Evolutionary conservation across 306 rosid genomes (phyloP), one percentile per base, ranked within the genome.

Genomic region (Lathyrus aphaca): DNA sequence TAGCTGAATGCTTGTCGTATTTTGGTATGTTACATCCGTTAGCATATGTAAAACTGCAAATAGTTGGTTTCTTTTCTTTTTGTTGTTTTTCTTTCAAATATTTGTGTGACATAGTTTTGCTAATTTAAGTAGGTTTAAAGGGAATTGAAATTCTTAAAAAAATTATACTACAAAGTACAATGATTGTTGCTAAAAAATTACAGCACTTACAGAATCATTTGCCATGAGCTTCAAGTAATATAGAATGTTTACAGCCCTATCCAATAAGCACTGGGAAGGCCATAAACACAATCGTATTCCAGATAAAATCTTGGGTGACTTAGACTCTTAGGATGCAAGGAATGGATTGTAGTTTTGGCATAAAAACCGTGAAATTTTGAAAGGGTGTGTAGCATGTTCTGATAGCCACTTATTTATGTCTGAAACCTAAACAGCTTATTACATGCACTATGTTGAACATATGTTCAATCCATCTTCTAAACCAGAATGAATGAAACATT

Each of bases 321-420:
- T 38, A 14, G 55, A 21, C 45, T 40, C 43, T 49, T 57, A 49
- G 39, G 59, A 72, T 46, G 40, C n/a, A 38, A 55, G 40, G 18
- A 45, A 13, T 25, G 58, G 58, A 58, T 37, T 71, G 27, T 42
- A 54, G 42, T 68, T 60, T 79, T 23, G 40, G 49, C 68, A 10
- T 61, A 37, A 67, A 73, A 73, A 54, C 37, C 10, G 37, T 32
- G 25, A 37, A 32, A 13, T 51, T 60, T 67, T 79, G 43, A 66
- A 43, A 16, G 25, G 66, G 45, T 66, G 39, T 32, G 59, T 45
- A 19, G 21, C 61, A n/a, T 44, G 12, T 78, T 29, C 16, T 14
- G n/a, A 30, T 13, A 25, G 57, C 71, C 60, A 13, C 19, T 67
- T 4, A 61, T 55, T 13, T 50, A 4, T 72, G 23, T 60, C 66